Conservation (phyloP, 2,329 filamentous ascomycete genomes). For the Pseudovirgaria hyperparasitica region DNA sequence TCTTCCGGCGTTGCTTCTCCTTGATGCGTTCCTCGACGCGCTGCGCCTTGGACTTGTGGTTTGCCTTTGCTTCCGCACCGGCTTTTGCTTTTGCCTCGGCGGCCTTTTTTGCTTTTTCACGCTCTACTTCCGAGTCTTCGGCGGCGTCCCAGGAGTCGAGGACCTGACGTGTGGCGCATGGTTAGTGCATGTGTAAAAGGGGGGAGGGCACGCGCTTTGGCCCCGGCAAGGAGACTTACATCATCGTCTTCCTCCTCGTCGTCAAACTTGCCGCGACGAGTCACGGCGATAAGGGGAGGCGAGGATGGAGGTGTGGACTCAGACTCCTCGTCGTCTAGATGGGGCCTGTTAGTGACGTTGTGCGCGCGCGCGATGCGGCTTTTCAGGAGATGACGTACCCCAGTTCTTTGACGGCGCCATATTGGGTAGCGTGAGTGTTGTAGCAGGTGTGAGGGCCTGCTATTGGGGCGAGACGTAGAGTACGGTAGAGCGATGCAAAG, state of each 20-base stretch:
- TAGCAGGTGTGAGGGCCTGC: no score
- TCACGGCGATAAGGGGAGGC: slow-evolving; percentile 33
- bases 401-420: slow-evolving; percentile 26
- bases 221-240: no score
- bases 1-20: slow-evolving; percentile 43
- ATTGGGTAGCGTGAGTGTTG: slow-evolving; percentile 2
- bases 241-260: slow-evolving; percentile 83
- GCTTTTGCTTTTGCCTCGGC: slow-evolving; percentile 79
- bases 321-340: slow-evolving; percentile 43
- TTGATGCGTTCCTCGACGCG: slow-evolving; percentile 67
- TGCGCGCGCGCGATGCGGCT: slow-evolving; percentile 10
- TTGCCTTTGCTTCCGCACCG: slow-evolving; percentile 74
- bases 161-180: slow-evolving; percentile 43
- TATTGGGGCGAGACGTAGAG: no score
- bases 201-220: slow-evolving; percentile 18
- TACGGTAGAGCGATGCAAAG: no score
- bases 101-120: slow-evolving; percentile 84
- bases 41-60: slow-evolving; percentile 80
- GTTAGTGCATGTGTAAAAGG: slow-evolving; percentile 5
- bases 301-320: slow-evolving; percentile 37
- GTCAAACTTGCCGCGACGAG: slow-evolving; percentile 61
- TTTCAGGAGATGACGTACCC: slow-evolving; percentile 25
- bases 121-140: slow-evolving; percentile 92
- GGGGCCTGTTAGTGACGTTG: slow-evolving; percentile 9
- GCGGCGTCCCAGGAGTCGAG: slow-evolving; percentile 95